Percentiles rank a stretch among this genome's conserved stretches.
phyloP scores from a whole-genome alignment of 192 early-diverging fungal species.

The Chytriomyces sp. region DNA sequence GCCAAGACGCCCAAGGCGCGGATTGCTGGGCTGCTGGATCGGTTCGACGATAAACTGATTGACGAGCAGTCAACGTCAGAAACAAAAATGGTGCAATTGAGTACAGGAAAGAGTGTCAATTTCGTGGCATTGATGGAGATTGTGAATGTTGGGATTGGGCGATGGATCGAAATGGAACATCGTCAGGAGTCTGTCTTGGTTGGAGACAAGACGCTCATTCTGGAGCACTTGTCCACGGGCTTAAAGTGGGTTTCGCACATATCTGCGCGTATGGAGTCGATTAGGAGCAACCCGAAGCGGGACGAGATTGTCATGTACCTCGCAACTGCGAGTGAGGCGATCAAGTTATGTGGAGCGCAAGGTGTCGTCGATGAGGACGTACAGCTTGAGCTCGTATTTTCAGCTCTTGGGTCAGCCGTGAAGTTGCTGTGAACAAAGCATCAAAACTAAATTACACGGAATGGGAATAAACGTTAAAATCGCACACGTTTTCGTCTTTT shows the following conservation, averaged over 20 bases:
- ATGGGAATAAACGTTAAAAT: too few relatives aligned
- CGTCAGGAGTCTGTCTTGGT: slow-evolving; percentile 7
- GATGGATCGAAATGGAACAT: slow-evolving; percentile 25
- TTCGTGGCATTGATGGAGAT: not conserved
- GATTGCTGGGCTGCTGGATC: slow-evolving; percentile 9
- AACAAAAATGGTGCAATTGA: not conserved
- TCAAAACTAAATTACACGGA: not conserved
- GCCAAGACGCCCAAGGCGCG: not conserved
- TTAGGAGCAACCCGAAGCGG: not conserved
- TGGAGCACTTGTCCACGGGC: slow-evolving; percentile 8
- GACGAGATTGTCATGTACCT: slow-evolving; percentile 7
- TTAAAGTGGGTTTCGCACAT: slow-evolving; percentile 9
- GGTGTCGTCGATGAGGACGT: not conserved
- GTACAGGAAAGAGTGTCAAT: slow-evolving; percentile 11
- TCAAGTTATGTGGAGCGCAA: not conserved
- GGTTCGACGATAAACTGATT: not conserved
- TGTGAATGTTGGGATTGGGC: slow-evolving; percentile 28
- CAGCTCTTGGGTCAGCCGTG: not conserved
- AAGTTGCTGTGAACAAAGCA: not conserved
- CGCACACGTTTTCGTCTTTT: not conserved
- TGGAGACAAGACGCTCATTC: slow-evolving; percentile 6
- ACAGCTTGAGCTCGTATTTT: slow-evolving; percentile 9
- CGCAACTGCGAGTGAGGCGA: slow-evolving; percentile 5
- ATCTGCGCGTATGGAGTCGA: not conserved
- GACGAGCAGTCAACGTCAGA: not conserved